A percentile compares a stretch with the other conserved stretches of the same genome.
These are phyloP conservation scores for Plasmodiophora brassicae DNA, from an alignment of 208 protist species.

Conservation along the genomic window DNA sequence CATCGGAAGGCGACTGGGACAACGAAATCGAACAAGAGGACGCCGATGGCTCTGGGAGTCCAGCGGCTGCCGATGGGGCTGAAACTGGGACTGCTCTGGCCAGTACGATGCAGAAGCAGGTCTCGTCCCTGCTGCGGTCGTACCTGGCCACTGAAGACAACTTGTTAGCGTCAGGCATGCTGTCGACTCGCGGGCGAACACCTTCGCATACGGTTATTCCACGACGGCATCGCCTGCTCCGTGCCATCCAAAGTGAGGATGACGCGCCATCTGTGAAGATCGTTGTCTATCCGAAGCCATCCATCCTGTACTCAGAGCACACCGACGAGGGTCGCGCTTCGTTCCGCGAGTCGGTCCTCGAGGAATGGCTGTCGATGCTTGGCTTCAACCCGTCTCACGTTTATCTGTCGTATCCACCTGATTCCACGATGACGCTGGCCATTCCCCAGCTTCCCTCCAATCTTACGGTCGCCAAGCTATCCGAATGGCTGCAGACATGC, in stretches of 20 bases:
- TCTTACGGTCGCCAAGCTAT: background rate
- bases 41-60: background rate
- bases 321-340: background rate
- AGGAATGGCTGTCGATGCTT: background rate
- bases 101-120: conserved; percentile 19
- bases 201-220: background rate
- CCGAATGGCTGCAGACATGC: background rate
- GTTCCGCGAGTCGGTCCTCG: background rate
- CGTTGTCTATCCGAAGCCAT: conserved; percentile 20
- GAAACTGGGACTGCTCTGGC: no score
- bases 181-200: background rate
- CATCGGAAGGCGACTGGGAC: conserved; percentile 28
- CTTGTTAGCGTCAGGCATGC: background rate
- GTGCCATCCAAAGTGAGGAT: background rate
- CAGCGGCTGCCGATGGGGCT: background rate
- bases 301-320: conserved; percentile 24
- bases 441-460: background rate
- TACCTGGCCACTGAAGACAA: background rate
- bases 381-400: background rate
- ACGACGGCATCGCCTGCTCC: background rate
- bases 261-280: background rate
- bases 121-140: background rate
- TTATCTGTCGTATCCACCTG: background rate
- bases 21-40: background rate
- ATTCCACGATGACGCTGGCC: background rate